Evolutionary conservation across 2,329 filamentous ascomycete species (phyloP), one percentile per base, ranked within the genome.

Genomic region (Neofusicoccum ribis): DNA sequence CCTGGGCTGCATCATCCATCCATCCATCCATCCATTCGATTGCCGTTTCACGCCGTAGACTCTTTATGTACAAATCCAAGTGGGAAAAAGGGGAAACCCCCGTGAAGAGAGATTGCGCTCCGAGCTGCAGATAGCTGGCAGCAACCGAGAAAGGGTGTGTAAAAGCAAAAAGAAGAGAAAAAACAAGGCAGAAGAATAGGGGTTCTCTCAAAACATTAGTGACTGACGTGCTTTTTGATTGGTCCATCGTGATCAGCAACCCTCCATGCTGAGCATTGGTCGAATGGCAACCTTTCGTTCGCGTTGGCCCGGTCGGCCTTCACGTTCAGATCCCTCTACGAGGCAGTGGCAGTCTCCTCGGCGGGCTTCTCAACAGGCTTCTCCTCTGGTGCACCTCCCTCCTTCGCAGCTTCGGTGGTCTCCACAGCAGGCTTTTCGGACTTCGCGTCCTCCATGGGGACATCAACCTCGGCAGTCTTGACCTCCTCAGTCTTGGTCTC

Each of bases 391-490:
- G 36, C 43, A 15, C 7, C 5, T 15, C 15, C 56, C 47, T 34
- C 43, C 31, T 36, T 60, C 4, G 61, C 41, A 44, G 27, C 49
- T 12, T 44, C 61, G 31, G 46, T 31, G 23, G 15, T 17, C 27
- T 46, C 61, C 12, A 23, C 47, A 14, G 61, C 12, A n/a, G 41
- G 49, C 41, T 49, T 47, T 6, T 23, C 49, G n/a, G 49, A 37
- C 49, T 75, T 72, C 27, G 72, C 74, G 56, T 76, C 74, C 46
- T 74, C 74, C 43, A 71, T 70, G 9, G 67, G 39, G 23, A 64
- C 67, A 51, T 74, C 74, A 15, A 69, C 63, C 58, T 76, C 77
- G 4, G 51, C 68, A 4, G 63, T 67, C n/a, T 70, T 65, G 47
- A 20, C 7, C 12, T 56, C 67, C 31, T 54, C 67, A 54, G 67